phyloP scores from a whole-genome alignment of 139 green algal genomes.

The Yamagishiella unicocca region DNA sequence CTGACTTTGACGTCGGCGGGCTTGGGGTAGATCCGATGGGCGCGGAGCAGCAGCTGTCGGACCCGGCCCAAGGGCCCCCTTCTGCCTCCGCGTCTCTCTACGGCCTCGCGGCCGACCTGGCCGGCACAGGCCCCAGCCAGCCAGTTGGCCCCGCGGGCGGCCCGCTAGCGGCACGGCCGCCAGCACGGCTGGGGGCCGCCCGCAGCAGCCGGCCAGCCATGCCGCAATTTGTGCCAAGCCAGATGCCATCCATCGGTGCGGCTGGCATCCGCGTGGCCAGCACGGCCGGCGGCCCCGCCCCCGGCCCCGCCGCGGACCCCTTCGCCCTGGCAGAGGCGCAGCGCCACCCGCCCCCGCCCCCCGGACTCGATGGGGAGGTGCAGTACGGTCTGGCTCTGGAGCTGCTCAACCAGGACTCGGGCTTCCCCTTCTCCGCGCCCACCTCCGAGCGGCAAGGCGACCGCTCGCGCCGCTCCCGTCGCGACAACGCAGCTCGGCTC shows the following conservation, averaged over 20 bases:
- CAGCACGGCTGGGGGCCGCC: not conserved
- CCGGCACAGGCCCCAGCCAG: not conserved
- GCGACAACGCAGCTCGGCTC: too few species aligned
- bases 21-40: too few species aligned
- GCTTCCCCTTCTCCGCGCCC: not conserved
- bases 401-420: slow-evolving; percentile 4
- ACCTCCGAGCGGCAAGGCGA: too few species aligned
- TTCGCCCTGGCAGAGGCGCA: not conserved
- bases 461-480: too few species aligned
- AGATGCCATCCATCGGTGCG: not conserved
- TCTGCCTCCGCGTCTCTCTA: not conserved
- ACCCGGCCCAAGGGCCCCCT: not conserved
- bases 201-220: not conserved
- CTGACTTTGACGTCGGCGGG: not conserved
- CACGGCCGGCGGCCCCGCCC: not conserved
- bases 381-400: slow-evolving; percentile 43
- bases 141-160: not conserved
- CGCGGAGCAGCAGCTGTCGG: not conserved
- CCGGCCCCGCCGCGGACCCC: not conserved
- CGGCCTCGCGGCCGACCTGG: slow-evolving; percentile 28
- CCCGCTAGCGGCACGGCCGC: not conserved
- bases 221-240: too few species aligned
- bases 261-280: not conserved
- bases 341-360: not conserved
- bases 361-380: not conserved